Evolutionary conservation across 2,329 filamentous ascomycete genomes (phyloP), one percentile per base, ranked within the genome.

Genomic region (Penicillium italicum): DNA sequence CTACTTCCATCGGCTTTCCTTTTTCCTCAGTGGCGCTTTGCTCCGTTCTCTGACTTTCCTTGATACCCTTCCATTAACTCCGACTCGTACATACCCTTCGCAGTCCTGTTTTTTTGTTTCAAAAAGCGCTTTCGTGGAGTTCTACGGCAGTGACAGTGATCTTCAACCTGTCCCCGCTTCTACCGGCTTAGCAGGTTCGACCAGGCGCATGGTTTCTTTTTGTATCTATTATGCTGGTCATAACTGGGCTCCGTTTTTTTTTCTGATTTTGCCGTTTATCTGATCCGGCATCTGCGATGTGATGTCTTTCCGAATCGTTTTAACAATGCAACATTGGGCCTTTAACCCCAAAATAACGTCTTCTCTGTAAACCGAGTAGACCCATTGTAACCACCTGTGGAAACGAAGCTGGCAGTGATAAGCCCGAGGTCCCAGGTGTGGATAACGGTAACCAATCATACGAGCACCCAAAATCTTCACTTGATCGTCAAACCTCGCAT

Each of bases 391-490:
- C n/a, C 24, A 5, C 3, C 8, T 28, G 5, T n/a, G 18, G 20
- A 36, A n/a, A n/a, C n/a, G 37, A 3, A 38, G 22, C 40, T 26
- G 41, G 10, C 41, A 24, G 12, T 14, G 45, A 38, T 48, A 28
- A 38, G 33, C 28, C 36, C 36, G 8, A 24, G 44, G 36, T 61
- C 34, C 24, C 40, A 28, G 16, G 38, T 41, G 38, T 42, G 24
- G 48, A 62, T 50, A 57, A 24, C 26, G 52, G 45, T 18, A 60
- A 33, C 62, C 57, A 64, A 64, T 65, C 58, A 65, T 50, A 45
- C 46, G 37, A 53, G 20, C 30, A 40, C 24, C 20, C 50, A 26
- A 30, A 53, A 45, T 46, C 42, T 28, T 36, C 38, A 36, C n/a
- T 40, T 40, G 12, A 24, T 41, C 47, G 20, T 47, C 22, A 47